Evolutionary conservation across 768 basidiomycete species (phyloP).

Genomic region (Boletus subcaerulescens): DNA sequence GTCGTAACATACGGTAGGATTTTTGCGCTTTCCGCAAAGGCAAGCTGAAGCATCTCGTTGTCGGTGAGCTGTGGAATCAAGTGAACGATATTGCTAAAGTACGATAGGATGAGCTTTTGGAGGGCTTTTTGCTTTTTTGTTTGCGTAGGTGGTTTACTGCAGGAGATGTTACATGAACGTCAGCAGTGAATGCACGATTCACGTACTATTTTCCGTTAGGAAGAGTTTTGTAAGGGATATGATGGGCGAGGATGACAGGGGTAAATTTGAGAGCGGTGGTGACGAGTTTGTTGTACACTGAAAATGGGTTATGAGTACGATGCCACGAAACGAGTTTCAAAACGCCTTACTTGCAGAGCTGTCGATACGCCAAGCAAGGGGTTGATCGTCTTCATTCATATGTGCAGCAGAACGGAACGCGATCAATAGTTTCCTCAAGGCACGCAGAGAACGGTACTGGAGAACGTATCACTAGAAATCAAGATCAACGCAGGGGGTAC

Average conservation of each 20-base stretch:
- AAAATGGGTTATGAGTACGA: background rate
- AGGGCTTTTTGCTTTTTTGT: slow-evolving; percentile 78
- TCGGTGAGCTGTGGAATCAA: slow-evolving; percentile 75
- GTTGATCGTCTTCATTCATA: slow-evolving; percentile 82
- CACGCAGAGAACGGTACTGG: slow-evolving; percentile 84
- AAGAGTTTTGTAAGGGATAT: slow-evolving; percentile 82
- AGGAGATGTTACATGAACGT: background rate
- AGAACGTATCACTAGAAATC: background rate
- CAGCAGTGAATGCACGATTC: background rate
- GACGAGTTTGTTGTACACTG: slow-evolving; percentile 94
- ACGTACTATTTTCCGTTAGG: slow-evolving; percentile 84
- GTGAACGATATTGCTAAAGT: slow-evolving; percentile 84
- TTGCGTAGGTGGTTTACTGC: slow-evolving; percentile 83
- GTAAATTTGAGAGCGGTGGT: slow-evolving; percentile 86
- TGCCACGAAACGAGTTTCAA: background rate
- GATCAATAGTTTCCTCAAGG: slow-evolving; percentile 77
- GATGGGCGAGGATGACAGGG: slow-evolving; percentile 82
- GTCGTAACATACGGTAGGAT: slow-evolving; percentile 84
- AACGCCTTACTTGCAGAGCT: slow-evolving; percentile 46
- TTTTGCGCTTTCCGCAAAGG: slow-evolving; percentile 82
- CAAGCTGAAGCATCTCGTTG: slow-evolving; percentile 60
- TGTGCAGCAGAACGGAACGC: slow-evolving; percentile 91
- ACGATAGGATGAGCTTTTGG: slow-evolving; percentile 84
- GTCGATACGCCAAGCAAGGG: slow-evolving; percentile 85
- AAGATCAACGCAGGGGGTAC: slow-evolving; percentile 12